phyloP scores from a whole-genome alignment of 768 basidiomycete species.

The Lactarius tabidus region DNA sequence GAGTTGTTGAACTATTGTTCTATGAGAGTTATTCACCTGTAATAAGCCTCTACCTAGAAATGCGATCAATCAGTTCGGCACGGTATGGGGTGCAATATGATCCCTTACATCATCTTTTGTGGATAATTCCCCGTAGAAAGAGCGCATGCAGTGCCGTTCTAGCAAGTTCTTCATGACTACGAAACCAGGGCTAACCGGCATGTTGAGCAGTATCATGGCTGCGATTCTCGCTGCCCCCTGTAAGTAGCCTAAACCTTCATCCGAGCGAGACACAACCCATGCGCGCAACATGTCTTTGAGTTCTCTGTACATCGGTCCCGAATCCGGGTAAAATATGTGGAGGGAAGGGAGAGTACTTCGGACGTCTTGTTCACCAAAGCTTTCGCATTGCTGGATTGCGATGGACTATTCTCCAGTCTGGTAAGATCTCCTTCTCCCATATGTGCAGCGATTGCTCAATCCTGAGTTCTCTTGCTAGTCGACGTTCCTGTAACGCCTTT shows the following conservation, averaged over 20 bases:
- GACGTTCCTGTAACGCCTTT: constrained; percentile 57
- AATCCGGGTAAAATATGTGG: constrained; percentile 74
- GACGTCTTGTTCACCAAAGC: constrained; percentile 86
- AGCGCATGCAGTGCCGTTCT: constrained; percentile 78
- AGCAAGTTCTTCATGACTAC: constrained; percentile 80
- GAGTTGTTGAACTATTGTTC: not conserved
- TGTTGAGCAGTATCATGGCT: constrained; percentile 82
- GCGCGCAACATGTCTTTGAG: constrained; percentile 81
- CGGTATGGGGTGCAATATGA: constrained; percentile 13
- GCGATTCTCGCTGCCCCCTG: constrained; percentile 69
- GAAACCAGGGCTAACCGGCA: constrained; percentile 72
- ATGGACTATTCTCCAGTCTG: constrained; percentile 77
- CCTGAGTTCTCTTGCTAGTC: constrained; percentile 56
- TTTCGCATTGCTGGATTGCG: constrained; percentile 60
- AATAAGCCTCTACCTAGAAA: constrained; percentile 81
- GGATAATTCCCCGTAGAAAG: constrained; percentile 72
- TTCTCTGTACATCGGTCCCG: constrained; percentile 77
- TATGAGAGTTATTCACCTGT: constrained; percentile 50
- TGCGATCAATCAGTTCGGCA: constrained; percentile 7
- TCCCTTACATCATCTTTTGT: constrained; percentile 74
- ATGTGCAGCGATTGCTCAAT: constrained; percentile 65
- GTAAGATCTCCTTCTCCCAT: constrained; percentile 78
- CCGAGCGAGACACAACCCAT: constrained; percentile 82
- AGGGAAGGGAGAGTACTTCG: constrained; percentile 66
- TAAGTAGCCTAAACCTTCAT: constrained; percentile 76